A percentile compares a stretch with the other conserved stretches of the same genome.
phyloP scores from a whole-genome alignment of 208 protist genomes.

The Naegleria lovaniensis region DNA sequence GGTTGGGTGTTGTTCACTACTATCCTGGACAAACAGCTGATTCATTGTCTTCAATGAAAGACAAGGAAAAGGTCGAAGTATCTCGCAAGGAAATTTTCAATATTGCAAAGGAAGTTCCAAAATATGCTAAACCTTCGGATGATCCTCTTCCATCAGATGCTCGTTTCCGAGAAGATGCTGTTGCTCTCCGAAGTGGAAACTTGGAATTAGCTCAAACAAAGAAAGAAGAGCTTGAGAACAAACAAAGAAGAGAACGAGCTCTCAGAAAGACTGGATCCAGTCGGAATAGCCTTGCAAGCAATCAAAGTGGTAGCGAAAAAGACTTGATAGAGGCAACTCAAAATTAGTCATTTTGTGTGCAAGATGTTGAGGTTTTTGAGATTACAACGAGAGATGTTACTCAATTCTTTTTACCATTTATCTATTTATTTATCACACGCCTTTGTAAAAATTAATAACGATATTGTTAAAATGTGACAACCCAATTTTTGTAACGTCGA shows the following conservation, averaged over 20 bases:
- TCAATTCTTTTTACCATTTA: too few species aligned
- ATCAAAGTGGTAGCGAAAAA: background rate
- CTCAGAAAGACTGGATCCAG: background rate
- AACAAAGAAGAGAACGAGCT: constrained; percentile 22
- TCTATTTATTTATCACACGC: too few species aligned
- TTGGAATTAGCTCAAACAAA: background rate
- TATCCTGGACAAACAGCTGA: background rate
- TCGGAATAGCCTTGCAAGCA: background rate
- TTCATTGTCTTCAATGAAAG: background rate
- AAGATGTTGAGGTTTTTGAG: too few species aligned
- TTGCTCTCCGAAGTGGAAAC: background rate
- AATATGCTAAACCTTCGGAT: background rate
- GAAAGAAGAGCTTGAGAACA: constrained; percentile 16
- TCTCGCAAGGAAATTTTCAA: background rate
- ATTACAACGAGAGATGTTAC: too few species aligned
- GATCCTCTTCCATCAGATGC: constrained; percentile 18
- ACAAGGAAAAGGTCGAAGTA: background rate
- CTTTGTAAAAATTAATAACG: too few species aligned
- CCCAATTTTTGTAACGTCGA: too few species aligned
- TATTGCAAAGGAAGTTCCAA: background rate
- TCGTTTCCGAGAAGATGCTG: background rate
- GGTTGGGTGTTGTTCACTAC: constrained; percentile 1
- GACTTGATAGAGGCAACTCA: too few species aligned
- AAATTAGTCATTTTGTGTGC: too few species aligned
- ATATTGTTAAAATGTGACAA: too few species aligned